phyloP scores from a whole-genome alignment of 768 basidiomycete species.

The Boletus eberwhitei region DNA sequence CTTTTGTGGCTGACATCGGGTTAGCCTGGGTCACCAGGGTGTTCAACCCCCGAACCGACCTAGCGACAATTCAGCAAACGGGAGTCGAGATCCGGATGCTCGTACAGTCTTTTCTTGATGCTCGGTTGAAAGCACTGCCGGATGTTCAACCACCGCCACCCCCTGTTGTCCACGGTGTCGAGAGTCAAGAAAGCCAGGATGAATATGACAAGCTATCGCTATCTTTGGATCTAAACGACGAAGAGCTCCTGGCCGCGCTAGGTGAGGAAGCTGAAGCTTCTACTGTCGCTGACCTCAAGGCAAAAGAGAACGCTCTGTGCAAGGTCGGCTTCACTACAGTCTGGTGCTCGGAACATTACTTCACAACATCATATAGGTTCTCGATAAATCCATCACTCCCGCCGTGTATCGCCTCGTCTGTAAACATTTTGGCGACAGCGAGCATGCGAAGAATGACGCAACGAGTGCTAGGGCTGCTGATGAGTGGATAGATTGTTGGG shows the following conservation, averaged over 20 bases:
- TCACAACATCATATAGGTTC: slow-evolving; percentile 35
- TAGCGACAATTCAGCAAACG: slow-evolving; percentile 39
- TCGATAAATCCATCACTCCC: slow-evolving; percentile 47
- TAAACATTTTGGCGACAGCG: slow-evolving; percentile 41
- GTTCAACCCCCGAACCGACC: slow-evolving; percentile 43
- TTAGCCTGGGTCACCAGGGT: slow-evolving; percentile 59
- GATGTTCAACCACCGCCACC: slow-evolving; percentile 33
- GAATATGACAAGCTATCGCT: slow-evolving; percentile 60
- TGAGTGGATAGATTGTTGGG: slow-evolving; percentile 68
- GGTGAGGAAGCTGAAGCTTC: slow-evolving; percentile 32
- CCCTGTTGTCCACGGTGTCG: slow-evolving; percentile 24
- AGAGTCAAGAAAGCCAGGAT: slow-evolving; percentile 75
- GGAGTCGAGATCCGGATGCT: slow-evolving; percentile 55
- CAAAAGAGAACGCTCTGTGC: slow-evolving; percentile 47
- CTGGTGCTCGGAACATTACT: background rate
- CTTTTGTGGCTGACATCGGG: slow-evolving; percentile 7
- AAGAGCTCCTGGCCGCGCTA: slow-evolving; percentile 53
- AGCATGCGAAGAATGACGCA: slow-evolving; percentile 16
- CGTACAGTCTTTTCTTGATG: slow-evolving; percentile 59
- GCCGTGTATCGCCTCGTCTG: slow-evolving; percentile 55
- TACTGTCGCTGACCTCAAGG: slow-evolving; percentile 30
- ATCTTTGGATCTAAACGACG: slow-evolving; percentile 61
- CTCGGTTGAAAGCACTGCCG: slow-evolving; percentile 48
- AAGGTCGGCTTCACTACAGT: slow-evolving; percentile 37
- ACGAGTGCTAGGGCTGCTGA: slow-evolving; percentile 40